Conservation (phyloP, 345 rosid genomes). For the Hibiscus mutabilis region DNA sequence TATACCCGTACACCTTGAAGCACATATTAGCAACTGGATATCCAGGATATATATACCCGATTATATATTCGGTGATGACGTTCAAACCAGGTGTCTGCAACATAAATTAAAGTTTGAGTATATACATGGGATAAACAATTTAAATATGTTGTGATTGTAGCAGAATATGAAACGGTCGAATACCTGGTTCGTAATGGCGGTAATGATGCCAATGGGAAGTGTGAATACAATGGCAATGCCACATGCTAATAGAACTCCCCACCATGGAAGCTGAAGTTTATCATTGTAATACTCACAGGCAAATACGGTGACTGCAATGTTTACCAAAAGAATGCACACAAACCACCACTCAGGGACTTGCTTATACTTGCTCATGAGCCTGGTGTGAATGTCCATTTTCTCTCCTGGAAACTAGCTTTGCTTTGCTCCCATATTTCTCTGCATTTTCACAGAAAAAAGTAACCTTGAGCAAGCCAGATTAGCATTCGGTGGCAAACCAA, state of each 20-base stretch:
- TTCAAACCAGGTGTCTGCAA: conserved; percentile 83
- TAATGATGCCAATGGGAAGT: conserved; percentile 90
- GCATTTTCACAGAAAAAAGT: conserved; percentile 1
- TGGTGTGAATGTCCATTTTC: conserved; percentile 64
- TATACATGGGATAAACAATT: not conserved
- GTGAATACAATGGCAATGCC: conserved; percentile 71
- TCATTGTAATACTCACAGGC: conserved; percentile 80
- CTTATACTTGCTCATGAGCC: conserved; percentile 65
- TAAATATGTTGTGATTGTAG: not conserved
- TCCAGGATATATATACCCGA: conserved; percentile 94
- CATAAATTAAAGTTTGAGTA: not conserved
- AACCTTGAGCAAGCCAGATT: not conserved
- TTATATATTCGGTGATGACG: conserved; percentile 83
- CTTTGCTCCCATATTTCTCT: conserved; percentile 95
- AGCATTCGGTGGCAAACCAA: no score
- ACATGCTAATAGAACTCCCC: conserved; percentile 96
- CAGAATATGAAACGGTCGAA: not conserved
- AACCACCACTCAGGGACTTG: conserved; percentile 98
- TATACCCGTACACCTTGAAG: conserved; percentile 95
- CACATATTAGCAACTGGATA: conserved; percentile 96
- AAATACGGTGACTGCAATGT: conserved; percentile 58
- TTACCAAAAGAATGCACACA: conserved; percentile 53
- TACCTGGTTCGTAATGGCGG: conserved; percentile 96
- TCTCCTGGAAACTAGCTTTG: conserved; percentile 61
- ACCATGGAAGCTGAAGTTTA: conserved; percentile 96